Conservation (phyloP, 176 grass and related monocot species). For the Typha latifolia region DNA sequence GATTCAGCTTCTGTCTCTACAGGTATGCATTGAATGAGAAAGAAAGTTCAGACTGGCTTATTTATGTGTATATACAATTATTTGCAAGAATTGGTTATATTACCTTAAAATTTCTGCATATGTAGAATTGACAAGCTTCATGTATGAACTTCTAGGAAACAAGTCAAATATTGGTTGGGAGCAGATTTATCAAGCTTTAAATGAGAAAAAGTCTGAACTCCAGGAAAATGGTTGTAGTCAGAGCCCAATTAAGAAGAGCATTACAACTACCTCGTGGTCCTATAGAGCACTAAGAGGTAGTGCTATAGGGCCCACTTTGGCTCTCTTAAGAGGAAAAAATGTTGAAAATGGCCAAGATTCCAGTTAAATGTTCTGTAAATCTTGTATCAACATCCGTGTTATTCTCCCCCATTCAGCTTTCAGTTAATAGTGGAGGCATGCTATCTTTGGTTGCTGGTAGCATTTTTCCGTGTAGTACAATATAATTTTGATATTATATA, state of each 20-base stretch:
- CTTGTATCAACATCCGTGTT: not conserved
- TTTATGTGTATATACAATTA: too few species aligned
- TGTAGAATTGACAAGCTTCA: not conserved
- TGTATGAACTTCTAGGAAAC: conserved; percentile 16
- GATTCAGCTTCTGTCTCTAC: not conserved
- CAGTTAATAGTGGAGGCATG: too few species aligned
- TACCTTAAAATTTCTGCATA: not conserved
- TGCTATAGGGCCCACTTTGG: conserved; percentile 69
- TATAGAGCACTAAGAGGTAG: conserved; percentile 58
- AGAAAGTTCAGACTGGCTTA: not conserved
- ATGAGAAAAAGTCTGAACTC: conserved; percentile 28
- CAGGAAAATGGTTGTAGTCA: conserved; percentile 59
- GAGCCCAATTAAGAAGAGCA: conserved; percentile 23
- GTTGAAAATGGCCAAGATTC: conserved; percentile 13
- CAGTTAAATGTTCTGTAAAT: conserved; percentile 19
- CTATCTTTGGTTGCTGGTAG: too few species aligned
- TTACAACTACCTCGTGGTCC: conserved; percentile 57
- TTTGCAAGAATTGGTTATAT: conserved; percentile 9
- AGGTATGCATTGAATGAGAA: conserved; percentile 20
- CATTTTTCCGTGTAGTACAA: too few species aligned
- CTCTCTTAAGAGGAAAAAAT: conserved; percentile 50
- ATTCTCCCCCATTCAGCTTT: not conserved
- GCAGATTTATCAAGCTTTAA: conserved; percentile 14
- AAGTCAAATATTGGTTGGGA: conserved; percentile 29
- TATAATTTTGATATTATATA: too few species aligned